These are phyloP conservation scores for Apophysomyces variabilis DNA, from an alignment of 371 early-diverging fungal species.

Conservation along the genomic window DNA sequence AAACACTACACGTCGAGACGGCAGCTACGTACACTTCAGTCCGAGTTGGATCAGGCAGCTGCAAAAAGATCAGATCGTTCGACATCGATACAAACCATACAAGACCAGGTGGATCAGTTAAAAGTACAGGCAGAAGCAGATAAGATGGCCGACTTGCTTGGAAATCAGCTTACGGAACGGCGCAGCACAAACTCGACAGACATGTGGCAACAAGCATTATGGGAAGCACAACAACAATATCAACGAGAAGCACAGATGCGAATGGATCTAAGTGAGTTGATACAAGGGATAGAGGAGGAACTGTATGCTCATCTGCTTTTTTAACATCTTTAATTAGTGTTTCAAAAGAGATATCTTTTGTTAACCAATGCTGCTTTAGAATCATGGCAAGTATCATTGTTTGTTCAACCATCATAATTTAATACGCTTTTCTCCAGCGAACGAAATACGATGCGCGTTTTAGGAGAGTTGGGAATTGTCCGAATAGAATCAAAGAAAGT, in stretches of 20 bases:
- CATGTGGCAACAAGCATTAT: background rate
- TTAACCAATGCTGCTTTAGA: slow-evolving; percentile 17
- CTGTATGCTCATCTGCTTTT: background rate
- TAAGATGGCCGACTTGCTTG: background rate
- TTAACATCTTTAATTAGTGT: slow-evolving; percentile 9
- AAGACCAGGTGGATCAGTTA: background rate
- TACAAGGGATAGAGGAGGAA: background rate
- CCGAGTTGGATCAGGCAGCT: background rate
- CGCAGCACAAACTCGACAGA: background rate
- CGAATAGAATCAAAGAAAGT: background rate
- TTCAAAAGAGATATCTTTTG: slow-evolving; percentile 23
- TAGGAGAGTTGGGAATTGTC: background rate
- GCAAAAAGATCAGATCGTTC: background rate
- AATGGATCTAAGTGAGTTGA: background rate
- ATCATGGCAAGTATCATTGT: slow-evolving; percentile 12
- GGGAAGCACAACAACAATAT: background rate
- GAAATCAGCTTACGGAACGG: background rate
- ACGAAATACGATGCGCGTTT: slow-evolving; percentile 3
- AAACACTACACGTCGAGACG: background rate
- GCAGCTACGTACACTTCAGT: background rate
- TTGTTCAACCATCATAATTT: background rate
- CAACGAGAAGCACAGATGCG: slow-evolving; percentile 2
- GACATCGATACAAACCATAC: background rate
- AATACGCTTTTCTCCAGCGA: background rate
- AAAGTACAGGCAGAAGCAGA: background rate